Evolutionary conservation across 75 land plant species (phyloP), one percentile per base, ranked within the genome.

Genomic region (Pinus tabuliformis): DNA sequence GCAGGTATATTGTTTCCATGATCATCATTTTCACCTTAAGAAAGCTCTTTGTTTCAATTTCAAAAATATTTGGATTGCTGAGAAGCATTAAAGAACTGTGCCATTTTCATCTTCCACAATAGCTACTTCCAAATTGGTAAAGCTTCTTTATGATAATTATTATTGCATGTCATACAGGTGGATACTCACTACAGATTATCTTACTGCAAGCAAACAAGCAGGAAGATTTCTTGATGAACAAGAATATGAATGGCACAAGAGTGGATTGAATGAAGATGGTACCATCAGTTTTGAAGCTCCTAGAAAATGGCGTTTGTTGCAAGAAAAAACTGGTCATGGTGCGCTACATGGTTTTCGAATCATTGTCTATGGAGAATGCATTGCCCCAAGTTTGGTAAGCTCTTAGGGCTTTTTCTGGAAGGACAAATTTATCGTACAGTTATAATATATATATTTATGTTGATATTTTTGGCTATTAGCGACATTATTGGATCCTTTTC

Each of bases 291-390:
- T 92, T 49, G 90, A 88, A 63, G 92, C 97, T 75, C 97, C 97
- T 17, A 81, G 97, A 76, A 94, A 92, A 73, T 94, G 97, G 97
- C 88, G 97, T 8, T 79, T 81, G 26, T 65, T 87, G 21, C 81
- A 86, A 65, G 87, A 91, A 81, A 77, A 76, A 57, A 83, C 91
- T 17, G 95, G 95, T 56, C 87, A 88, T 83, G 91, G 97, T 45
- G 97, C 97, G 6, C 83, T 94, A 37, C 75, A 92, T 78, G 92
- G 97, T 33, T 83, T 94, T 84, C 84, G 82, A 18, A 82, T 94
- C 17, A 65, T 94, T 54, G 70, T 94, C 22, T 92, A 94, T 84
- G 97, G 97, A 66, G 95, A 94, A 74, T 94, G 95, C 88, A 90
- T 94, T 64, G 86, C 88, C 1, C 96, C 96, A 9, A 61, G 91